Conservation (phyloP, 768 basidiomycete species). For the Mycena metata region DNA sequence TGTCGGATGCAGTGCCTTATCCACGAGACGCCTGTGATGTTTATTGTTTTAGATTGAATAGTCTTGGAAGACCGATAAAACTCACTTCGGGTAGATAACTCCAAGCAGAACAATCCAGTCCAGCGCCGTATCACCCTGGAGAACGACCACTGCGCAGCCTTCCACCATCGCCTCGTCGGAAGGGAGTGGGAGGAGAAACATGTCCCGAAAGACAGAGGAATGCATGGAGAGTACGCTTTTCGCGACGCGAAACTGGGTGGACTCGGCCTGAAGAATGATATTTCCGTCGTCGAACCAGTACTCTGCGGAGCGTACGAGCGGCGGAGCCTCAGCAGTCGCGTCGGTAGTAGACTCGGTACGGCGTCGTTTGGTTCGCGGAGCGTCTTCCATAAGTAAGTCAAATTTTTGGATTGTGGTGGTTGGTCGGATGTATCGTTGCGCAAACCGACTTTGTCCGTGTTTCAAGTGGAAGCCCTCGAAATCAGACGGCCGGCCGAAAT, state of each 20-base stretch:
- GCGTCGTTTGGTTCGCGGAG: too few species aligned
- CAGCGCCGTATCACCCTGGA: conserved; percentile 48
- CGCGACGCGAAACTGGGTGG: conserved; percentile 51
- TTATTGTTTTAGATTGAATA: not conserved
- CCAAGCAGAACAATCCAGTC: conserved; percentile 53
- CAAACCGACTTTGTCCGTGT: too few species aligned
- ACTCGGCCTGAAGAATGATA: conserved; percentile 53
- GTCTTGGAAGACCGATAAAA: not conserved
- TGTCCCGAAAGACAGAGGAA: conserved; percentile 55
- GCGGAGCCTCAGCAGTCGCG: too few species aligned
- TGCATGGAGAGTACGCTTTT: conserved; percentile 52
- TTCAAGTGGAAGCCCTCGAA: too few species aligned
- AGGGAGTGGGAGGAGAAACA: conserved; percentile 55
- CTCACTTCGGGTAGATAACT: conserved; percentile 43
- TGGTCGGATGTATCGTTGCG: too few species aligned
- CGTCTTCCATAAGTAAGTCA: too few species aligned
- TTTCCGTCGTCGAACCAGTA: conserved; percentile 58
- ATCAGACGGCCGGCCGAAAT: too few species aligned
- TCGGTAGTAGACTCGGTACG: too few species aligned
- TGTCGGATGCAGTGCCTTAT: not conserved
- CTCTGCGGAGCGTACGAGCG: too few species aligned
- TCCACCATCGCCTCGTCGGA: conserved; percentile 45
- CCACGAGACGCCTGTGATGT: not conserved
- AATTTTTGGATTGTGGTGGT: too few species aligned
- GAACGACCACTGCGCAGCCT: conserved; percentile 50